Base-by-base conservation (phyloP, 257 asterid genomes). In the Capsicum baccatum region DNA sequence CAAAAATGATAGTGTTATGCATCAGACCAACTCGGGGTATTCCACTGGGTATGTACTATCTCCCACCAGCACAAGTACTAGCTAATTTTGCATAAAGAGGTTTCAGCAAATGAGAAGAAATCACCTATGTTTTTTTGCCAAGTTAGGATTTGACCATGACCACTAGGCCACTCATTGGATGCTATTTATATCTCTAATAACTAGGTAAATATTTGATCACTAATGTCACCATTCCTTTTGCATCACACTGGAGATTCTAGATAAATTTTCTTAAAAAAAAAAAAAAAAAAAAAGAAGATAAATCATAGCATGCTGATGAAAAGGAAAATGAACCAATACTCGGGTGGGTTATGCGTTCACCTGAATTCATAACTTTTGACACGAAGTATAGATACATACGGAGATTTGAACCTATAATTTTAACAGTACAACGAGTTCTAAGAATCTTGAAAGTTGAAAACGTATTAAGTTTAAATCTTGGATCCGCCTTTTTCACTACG, bases 191-290 rank as follows among this genome's bases (percentile, higher is more conserved):
- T 58, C 64, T 58, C n/a, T 59, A 33, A 17, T 33, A 17, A 59
- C 66, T 59, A 59, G 78, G 54, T 68, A 37, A 68, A 35, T 67
- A 67, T 67, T 67, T 67, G 17, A 35, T 37, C 48, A 66, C 48
- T 35, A 67, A 26, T 64, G 39, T 26, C 71, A 66, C 47, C n/a
- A 11, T 33, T 33, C 10, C 47, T 12, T 66, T 66, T 2, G 12
- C 44, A 64, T 56, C 7, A 59, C 44, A 39, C 3, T 4, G 3
- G 44, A 39, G 44, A 39, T 39, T 39, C 5, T 39, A 26, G 33
- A 26, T 26, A 26, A 26, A 26, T 26, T 26, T 26, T 26, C 33
- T 26, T 26, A 1, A 26, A 39, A 39, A 3, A 59, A 17, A n/a
- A 1, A 26, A 39, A 39, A 3, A 59, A 17, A n/a, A n/a, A 2